A percentile compares a stretch with the other conserved stretches of the same genome.
These are phyloP conservation scores for Globisporangium emineosum DNA, from an alignment of 352 stramenopile species.

Conservation along the genomic window DNA sequence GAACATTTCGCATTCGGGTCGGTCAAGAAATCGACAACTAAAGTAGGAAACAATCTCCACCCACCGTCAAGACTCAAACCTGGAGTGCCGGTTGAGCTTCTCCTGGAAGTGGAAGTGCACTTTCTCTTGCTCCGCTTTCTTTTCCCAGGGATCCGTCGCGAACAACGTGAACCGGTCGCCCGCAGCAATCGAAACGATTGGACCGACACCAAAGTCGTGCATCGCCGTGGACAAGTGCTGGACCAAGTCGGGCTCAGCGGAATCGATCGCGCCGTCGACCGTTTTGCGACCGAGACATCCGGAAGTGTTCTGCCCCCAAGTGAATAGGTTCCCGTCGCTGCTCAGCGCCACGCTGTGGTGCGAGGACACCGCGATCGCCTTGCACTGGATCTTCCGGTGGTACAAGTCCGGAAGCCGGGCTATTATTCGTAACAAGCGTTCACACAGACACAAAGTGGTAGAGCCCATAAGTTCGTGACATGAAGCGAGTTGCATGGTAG, in stretches of 20 bases:
- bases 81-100: constrained; percentile 43
- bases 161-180: constrained; percentile 64
- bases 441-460: too few species aligned
- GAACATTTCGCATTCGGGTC: too few species aligned
- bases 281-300: constrained; percentile 51
- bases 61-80: constrained; percentile 17
- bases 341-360: constrained; percentile 57
- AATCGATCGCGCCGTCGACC: constrained; percentile 23
- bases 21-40: too few species aligned
- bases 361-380: constrained; percentile 45
- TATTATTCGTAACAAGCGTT: constrained; percentile 15
- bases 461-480: too few species aligned
- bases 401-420: constrained; percentile 54
- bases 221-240: constrained; percentile 21
- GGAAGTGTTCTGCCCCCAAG: constrained; percentile 56
- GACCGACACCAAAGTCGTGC: constrained; percentile 36
- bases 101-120: constrained; percentile 38
- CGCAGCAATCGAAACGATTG: constrained; percentile 48
- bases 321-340: constrained; percentile 61
- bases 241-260: constrained; percentile 51
- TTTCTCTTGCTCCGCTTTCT: constrained; percentile 30
- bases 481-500: neutral
- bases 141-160: constrained; percentile 43
- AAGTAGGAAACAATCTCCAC: too few species aligned
- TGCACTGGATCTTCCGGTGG: constrained; percentile 47